Evolutionary conservation across 73 alveolate species (phyloP).

Genomic region (Stentor roeselii): DNA sequence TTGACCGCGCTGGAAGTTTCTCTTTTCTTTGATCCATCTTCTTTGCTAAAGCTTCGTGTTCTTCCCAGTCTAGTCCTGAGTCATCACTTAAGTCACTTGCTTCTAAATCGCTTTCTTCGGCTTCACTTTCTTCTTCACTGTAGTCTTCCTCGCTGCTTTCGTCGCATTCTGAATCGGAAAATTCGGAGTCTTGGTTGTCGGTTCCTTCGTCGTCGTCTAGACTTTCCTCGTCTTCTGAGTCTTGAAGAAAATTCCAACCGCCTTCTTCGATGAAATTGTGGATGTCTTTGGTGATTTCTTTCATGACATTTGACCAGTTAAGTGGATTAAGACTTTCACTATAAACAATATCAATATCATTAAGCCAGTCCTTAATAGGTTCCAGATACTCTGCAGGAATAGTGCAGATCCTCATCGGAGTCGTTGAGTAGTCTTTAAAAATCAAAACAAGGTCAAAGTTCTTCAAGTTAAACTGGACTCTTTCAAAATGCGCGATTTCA

Average conservation of each 20-base stretch:
- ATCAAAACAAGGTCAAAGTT: constrained; percentile 91
- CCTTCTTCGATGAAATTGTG: constrained; percentile 79
- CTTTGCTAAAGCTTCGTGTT: not conserved
- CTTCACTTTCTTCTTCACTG: constrained; percentile 57
- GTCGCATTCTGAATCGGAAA: constrained; percentile 66
- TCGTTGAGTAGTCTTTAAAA: constrained; percentile 75
- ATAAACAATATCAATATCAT: constrained; percentile 76
- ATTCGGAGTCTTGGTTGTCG: constrained; percentile 45
- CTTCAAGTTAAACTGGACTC: constrained; percentile 86
- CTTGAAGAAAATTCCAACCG: constrained; percentile 90
- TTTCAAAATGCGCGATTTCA: constrained; percentile 84
- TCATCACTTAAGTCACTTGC: constrained; percentile 64
- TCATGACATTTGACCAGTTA: constrained; percentile 80
- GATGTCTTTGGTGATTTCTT: constrained; percentile 68
- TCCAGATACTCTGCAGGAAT: constrained; percentile 87
- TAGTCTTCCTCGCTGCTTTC: constrained; percentile 56
- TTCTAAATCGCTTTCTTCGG: constrained; percentile 76
- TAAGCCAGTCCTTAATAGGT: constrained; percentile 75
- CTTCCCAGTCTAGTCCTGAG: not conserved
- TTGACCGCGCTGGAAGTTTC: too few species aligned
- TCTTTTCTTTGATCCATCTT: not conserved
- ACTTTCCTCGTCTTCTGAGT: constrained; percentile 34
- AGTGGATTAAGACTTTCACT: constrained; percentile 80
- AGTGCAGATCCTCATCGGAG: constrained; percentile 75
- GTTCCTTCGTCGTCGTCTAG: not conserved